A percentile compares a stretch with the other conserved stretches of the same genome.
Conservation (phyloP, 2,329 filamentous ascomycete genomes). For the Verticillium nonalfalfae region DNA sequence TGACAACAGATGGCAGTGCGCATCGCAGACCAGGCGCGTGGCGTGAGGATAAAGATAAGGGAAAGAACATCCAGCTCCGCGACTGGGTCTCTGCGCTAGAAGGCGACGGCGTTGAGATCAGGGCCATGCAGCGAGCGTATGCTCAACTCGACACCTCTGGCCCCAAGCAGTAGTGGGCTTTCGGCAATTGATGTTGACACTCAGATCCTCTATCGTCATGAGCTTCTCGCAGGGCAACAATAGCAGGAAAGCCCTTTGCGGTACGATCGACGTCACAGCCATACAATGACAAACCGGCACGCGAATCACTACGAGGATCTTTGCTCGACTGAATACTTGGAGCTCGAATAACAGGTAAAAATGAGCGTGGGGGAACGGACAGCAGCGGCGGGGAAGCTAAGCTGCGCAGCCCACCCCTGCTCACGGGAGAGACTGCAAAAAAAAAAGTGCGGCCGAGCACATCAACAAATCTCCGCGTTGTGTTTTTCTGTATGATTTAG, state of each 20-base stretch:
- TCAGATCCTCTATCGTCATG: neutral
- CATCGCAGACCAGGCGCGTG: conserved; percentile 58
- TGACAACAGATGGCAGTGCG: conserved; percentile 54
- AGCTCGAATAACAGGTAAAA: neutral
- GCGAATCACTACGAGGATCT: neutral
- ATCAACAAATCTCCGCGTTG: conserved; percentile 9
- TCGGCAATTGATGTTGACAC: no score
- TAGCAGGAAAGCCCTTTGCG: neutral
- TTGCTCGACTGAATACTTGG: neutral
- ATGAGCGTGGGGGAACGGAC: neutral
- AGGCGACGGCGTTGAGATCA: conserved; percentile 63
- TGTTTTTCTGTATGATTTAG: conserved; percentile 22
- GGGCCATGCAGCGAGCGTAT: conserved; percentile 55
- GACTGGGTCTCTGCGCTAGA: conserved; percentile 79
- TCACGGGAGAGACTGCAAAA: neutral
- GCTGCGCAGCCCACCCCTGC: neutral
- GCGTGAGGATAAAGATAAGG: conserved; percentile 73
- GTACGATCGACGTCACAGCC: neutral
- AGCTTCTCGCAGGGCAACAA: neutral
- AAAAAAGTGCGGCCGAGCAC: neutral
- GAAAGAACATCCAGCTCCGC: conserved; percentile 73
- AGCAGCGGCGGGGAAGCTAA: neutral
- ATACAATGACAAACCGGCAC: neutral
- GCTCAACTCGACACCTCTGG: conserved; percentile 43
- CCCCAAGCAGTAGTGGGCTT: conserved; percentile 22